Conservation (phyloP, 306 rosid genomes). For the Mimosa bimucronata region DNA sequence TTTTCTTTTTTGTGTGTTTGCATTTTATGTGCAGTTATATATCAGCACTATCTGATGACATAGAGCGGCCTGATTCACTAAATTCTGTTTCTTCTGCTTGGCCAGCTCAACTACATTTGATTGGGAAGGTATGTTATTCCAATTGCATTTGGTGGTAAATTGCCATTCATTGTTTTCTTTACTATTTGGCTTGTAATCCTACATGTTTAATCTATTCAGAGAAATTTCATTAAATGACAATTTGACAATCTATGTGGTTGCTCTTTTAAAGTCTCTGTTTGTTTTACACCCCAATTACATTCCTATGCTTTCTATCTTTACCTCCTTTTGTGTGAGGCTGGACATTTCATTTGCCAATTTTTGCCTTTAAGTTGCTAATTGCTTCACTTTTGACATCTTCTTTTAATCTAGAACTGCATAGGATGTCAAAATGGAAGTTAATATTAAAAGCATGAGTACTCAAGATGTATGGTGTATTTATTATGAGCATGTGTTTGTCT, state of each 20-base stretch:
- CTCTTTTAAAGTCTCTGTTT: slow-evolving; percentile 27
- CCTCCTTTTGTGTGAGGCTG: background rate
- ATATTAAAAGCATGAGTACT: background rate
- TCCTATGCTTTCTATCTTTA: slow-evolving; percentile 10
- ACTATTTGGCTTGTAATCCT: too few relatives aligned
- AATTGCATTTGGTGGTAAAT: slow-evolving; percentile 15
- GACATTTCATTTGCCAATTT: background rate
- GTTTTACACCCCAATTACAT: background rate
- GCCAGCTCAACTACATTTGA: slow-evolving; percentile 94
- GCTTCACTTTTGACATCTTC: background rate
- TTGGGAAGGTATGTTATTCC: slow-evolving; percentile 74
- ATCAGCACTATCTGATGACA: slow-evolving; percentile 80
- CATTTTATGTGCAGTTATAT: slow-evolving; percentile 66
- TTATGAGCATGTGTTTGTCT: background rate
- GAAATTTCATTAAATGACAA: slow-evolving; percentile 12
- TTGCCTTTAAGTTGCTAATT: background rate
- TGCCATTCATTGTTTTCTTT: slow-evolving; percentile 1
- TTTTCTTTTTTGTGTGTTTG: background rate
- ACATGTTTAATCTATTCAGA: background rate
- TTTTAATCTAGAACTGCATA: background rate
- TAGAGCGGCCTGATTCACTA: slow-evolving; percentile 61
- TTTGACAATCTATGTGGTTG: slow-evolving; percentile 24
- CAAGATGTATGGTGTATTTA: background rate
- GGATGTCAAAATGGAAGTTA: background rate
- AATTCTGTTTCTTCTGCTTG: slow-evolving; percentile 79